A percentile compares a stretch with the other conserved stretches of the same genome.
phyloP scores from a whole-genome alignment of 1,284 basidiomycete genomes.

The Moniliophthora roreri region DNA sequence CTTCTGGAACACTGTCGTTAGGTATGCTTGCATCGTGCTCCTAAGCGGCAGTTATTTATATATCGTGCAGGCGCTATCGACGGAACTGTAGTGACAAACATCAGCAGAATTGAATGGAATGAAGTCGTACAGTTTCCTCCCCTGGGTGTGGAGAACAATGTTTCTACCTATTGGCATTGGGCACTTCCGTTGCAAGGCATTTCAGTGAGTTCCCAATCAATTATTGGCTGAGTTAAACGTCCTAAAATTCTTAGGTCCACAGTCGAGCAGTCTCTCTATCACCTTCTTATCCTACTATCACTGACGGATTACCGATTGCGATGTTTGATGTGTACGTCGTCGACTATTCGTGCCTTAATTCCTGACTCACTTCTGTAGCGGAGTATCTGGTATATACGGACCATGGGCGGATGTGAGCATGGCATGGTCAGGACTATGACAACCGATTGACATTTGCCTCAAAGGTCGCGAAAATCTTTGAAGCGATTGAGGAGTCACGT shows the following conservation, averaged over 20 bases:
- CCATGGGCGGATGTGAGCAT: conserved; percentile 73
- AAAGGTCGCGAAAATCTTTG: conserved; percentile 71
- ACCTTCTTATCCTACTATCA: conserved; percentile 67
- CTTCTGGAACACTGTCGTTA: conserved; percentile 60
- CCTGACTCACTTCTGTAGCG: conserved; percentile 41
- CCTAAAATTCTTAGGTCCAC: conserved; percentile 51
- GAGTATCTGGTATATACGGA: conserved; percentile 77
- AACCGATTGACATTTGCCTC: conserved; percentile 13
- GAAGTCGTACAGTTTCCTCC: conserved; percentile 73
- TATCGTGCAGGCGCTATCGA: conserved; percentile 65
- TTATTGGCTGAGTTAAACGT: conserved; percentile 2
- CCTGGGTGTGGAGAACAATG: conserved; percentile 50
- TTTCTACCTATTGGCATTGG: conserved; percentile 82
- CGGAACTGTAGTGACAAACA: conserved; percentile 59
- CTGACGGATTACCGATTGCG: conserved; percentile 62
- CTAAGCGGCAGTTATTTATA: neutral
- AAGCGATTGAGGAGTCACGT: conserved; percentile 62
- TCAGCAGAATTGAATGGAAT: conserved; percentile 66
- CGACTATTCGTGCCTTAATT: conserved; percentile 8
- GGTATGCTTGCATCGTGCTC: conserved; percentile 37
- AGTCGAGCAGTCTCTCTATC: conserved; percentile 53
- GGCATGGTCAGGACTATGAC: neutral
- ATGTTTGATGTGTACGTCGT: conserved; percentile 70
- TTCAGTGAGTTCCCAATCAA: conserved; percentile 39
- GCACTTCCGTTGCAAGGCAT: conserved; percentile 63